Percentiles rank a stretch among this genome's conserved stretches.
phyloP scores from a whole-genome alignment of 192 early-diverging fungal species.

The Coemansia sp. region DNA sequence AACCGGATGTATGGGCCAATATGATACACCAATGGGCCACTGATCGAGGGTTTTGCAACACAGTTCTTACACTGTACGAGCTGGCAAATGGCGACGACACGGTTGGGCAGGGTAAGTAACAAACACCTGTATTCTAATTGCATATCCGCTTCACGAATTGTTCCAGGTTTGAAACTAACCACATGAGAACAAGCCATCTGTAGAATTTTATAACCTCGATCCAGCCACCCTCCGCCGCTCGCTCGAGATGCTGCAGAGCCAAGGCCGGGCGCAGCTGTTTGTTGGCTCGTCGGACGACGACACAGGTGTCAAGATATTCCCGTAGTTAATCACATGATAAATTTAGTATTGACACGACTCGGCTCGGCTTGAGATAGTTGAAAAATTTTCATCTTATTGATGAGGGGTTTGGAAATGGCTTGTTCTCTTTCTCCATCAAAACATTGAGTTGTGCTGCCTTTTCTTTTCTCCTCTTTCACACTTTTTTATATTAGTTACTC shows the following conservation, averaged over 20 bases:
- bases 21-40: slow-evolving; percentile 81
- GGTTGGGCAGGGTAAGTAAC: slow-evolving; percentile 64
- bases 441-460: neutral
- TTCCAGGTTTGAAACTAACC: neutral
- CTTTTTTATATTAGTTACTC: neutral
- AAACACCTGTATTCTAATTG: too few relatives aligned
- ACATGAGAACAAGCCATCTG: neutral
- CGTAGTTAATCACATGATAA: neutral
- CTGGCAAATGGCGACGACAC: slow-evolving; percentile 81
- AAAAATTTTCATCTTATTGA: slow-evolving; percentile 9
- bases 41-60: slow-evolving; percentile 72
- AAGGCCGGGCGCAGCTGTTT: slow-evolving; percentile 83
- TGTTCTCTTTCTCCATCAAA: slow-evolving; percentile 1
- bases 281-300: slow-evolving; percentile 59
- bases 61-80: slow-evolving; percentile 86
- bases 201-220: slow-evolving; percentile 83
- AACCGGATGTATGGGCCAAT: slow-evolving; percentile 87
- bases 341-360: slow-evolving; percentile 8
- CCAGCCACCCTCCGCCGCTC: slow-evolving; percentile 68
- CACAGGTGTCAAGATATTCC: slow-evolving; percentile 87
- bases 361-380: slow-evolving; percentile 7
- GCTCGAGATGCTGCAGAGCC: slow-evolving; percentile 77
- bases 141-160: too few relatives aligned
- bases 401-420: neutral
- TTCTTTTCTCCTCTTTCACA: neutral